These are phyloP conservation scores for Tulasnella sp. DNA, from an alignment of 768 basidiomycete species.

Conservation along the genomic window DNA sequence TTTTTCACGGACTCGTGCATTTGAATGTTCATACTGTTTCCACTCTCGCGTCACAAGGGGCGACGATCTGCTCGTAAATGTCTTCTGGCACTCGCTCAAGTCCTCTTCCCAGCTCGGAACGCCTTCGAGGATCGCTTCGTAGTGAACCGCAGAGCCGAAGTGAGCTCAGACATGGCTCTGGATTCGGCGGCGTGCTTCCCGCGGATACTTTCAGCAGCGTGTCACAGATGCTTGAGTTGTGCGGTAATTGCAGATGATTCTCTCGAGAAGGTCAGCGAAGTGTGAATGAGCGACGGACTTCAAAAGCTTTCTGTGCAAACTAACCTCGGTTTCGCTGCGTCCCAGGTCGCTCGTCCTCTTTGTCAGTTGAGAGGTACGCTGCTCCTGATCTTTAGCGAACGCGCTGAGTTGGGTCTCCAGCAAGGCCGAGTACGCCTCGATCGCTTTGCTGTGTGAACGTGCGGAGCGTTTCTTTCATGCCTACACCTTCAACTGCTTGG, in stretches of 20 bases:
- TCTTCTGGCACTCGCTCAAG: constrained; percentile 38
- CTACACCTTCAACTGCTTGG: no score
- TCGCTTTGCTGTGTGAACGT: constrained; percentile 48
- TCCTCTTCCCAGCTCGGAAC: constrained; percentile 45
- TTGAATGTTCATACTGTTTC: constrained; percentile 27
- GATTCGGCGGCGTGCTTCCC: constrained; percentile 43
- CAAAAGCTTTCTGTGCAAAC: neutral
- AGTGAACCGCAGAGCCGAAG: constrained; percentile 39
- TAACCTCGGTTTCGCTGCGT: constrained; percentile 41
- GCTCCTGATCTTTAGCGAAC: constrained; percentile 45
- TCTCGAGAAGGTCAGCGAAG: constrained; percentile 15
- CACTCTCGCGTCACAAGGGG: constrained; percentile 30
- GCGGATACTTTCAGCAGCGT: constrained; percentile 43
- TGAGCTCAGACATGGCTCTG: constrained; percentile 39
- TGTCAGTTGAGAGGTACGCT: constrained; percentile 43
- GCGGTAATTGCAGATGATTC: constrained; percentile 45
- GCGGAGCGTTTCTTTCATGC: no score
- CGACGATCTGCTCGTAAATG: constrained; percentile 36
- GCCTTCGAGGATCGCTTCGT: constrained; percentile 42
- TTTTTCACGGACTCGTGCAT: neutral
- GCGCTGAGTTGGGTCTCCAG: constrained; percentile 50
- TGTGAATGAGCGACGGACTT: neutral
- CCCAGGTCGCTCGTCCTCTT: constrained; percentile 46
- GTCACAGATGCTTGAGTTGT: constrained; percentile 45
- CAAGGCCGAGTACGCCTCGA: constrained; percentile 41